A percentile compares a stretch with the other conserved stretches of the same genome.
phyloP scores from a whole-genome alignment of 139 green algal genomes.

The Coccomyxa sp. region DNA sequence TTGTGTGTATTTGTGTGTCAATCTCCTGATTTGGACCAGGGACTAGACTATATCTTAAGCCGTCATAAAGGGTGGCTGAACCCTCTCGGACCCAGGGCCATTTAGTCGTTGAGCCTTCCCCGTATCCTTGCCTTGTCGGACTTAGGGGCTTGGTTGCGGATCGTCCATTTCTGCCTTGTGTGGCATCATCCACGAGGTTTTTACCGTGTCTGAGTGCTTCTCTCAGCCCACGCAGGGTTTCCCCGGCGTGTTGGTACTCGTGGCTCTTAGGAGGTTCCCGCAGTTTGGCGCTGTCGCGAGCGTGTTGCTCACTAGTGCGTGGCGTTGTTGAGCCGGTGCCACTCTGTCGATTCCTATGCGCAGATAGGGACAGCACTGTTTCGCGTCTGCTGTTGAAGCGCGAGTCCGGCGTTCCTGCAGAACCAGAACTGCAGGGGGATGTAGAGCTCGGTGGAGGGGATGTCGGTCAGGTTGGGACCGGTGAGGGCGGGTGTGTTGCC shows the following conservation, averaged over 20 bases:
- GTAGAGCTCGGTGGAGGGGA: neutral
- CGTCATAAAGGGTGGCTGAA: neutral
- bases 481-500: neutral
- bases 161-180: neutral
- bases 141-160: neutral
- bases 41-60: conserved; percentile 1
- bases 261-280: neutral
- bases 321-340: neutral
- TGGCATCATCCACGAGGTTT: neutral
- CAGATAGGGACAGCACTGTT: neutral
- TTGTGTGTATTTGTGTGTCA: neutral
- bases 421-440: neutral
- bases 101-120: neutral
- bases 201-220: neutral
- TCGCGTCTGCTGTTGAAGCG: neutral
- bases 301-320: neutral
- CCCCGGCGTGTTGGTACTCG: neutral
- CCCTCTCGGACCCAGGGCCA: neutral
- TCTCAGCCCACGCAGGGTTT: neutral
- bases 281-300: neutral
- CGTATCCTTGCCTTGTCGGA: neutral
- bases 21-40: neutral
- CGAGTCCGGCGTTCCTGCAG: neutral
- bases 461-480: neutral
- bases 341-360: neutral